Evolutionary conservation across 768 basidiomycete species (phyloP), one percentile per base, ranked within the genome.

Genomic region (Lactarius evosmus): DNA sequence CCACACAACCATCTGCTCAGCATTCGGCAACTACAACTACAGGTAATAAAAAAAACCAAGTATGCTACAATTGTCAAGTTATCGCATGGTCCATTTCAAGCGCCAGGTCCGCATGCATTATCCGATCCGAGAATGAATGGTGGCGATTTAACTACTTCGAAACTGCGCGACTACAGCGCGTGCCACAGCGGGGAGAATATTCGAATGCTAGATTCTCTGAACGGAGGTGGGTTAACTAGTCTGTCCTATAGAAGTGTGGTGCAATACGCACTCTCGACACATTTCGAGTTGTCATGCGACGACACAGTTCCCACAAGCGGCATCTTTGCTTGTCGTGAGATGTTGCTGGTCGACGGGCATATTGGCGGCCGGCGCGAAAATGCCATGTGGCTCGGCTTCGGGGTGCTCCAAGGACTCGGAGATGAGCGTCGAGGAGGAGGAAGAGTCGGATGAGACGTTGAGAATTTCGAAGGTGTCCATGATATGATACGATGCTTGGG

Each of bases 401-500:
- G 49, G 17, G 16, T 16, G 38, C 7, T 38, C 38, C 14, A 16
- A 44, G 29, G 44, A n/a, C n/a, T n/a, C n/a, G n/a, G n/a, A 16
- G 25, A 9, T 17, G 33, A 2, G 22, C 12, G 7, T 36, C 12
- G 58, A 38, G 16, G 38, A 27, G 11, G 49, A 50, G 5, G 38
- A 27, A 25, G 49, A 50, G 5, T 50, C 49, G 49, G 27, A 46
- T 25, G 56, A 17, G 25, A 5, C n/a, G 29, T 49, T 29, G n/a
- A 62, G 25, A 22, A 34, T 38, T 19, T 7, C 7, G 16, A 62
- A 62, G 7, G 40, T 27, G 8, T 58, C 62, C 62, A 63, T 58
- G 16, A 17, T 3, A 40, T 5, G 22, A 8, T 38, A 30, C 3
- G 14, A 29, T 5, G 7, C 7, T 38, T 5, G 11, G 29, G 7